These are phyloP conservation scores for Fraxinus baroniana DNA, from an alignment of 305 asterid species.

Conservation along the genomic window DNA sequence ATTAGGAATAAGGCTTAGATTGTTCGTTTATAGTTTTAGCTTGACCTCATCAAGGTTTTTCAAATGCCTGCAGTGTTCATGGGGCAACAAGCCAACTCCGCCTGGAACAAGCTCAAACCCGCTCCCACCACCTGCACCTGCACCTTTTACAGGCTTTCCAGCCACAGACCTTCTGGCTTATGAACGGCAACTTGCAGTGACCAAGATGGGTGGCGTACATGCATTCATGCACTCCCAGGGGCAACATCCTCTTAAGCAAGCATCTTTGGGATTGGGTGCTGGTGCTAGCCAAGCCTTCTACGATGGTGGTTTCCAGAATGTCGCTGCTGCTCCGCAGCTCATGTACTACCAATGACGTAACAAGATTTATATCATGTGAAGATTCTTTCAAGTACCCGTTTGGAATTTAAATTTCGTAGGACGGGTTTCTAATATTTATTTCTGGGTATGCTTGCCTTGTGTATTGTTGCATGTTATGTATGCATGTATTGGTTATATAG, in stretches of 20 bases:
- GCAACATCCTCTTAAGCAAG: constrained; percentile 31
- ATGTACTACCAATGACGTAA: constrained; percentile 39
- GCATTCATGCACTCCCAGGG: constrained; percentile 41
- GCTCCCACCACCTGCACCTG: constrained; percentile 43
- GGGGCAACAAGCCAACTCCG: constrained; percentile 59
- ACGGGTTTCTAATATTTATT: neutral
- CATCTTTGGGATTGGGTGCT: constrained; percentile 33
- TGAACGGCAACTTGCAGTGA: constrained; percentile 44
- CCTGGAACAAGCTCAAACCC: constrained; percentile 46
- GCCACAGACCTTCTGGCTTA: constrained; percentile 38
- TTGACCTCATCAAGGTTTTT: neutral
- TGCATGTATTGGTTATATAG: neutral
- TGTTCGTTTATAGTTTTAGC: neutral
- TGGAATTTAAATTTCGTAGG: neutral
- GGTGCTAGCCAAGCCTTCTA: constrained; percentile 42
- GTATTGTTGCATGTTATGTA: neutral
- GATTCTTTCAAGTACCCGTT: neutral
- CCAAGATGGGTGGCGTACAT: constrained; percentile 36
- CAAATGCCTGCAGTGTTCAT: constrained; percentile 40
- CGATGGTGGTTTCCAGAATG: constrained; percentile 41
- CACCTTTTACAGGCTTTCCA: constrained; percentile 32
- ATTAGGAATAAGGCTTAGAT: neutral
- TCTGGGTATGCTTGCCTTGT: neutral
- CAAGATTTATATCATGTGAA: neutral
- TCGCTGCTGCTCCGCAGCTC: constrained; percentile 35